phyloP scores from a whole-genome alignment of 257 asterid genomes.

The Salvia hispanica region DNA sequence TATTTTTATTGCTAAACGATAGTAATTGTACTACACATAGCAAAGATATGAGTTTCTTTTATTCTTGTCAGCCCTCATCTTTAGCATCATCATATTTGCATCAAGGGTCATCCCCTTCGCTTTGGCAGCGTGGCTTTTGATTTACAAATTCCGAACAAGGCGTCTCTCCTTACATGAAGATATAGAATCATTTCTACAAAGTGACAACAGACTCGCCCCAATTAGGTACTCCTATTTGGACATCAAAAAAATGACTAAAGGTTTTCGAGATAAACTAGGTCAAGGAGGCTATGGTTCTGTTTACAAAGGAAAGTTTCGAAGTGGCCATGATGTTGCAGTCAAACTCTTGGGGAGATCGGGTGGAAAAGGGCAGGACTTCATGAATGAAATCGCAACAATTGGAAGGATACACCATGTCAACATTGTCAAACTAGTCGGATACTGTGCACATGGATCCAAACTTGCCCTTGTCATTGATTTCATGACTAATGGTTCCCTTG shows the following conservation, averaged over 20 bases:
- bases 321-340: slow-evolving; percentile 39
- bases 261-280: slow-evolving; percentile 35
- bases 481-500: neutral
- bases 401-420: neutral
- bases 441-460: neutral
- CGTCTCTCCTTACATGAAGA: slow-evolving; percentile 13
- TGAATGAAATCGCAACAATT: slow-evolving; percentile 38
- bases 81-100: neutral
- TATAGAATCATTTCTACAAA: slow-evolving; percentile 24
- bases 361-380: slow-evolving; percentile 33
- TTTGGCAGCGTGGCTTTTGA: neutral
- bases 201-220: slow-evolving; percentile 31
- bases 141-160: slow-evolving; percentile 25
- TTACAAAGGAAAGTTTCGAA: slow-evolving; percentile 37
- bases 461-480: neutral
- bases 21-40: no score
- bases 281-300: slow-evolving; percentile 37
- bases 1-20: no score
- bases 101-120: neutral
- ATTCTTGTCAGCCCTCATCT: neutral
- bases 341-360: slow-evolving; percentile 27
- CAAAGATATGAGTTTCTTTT: no score
- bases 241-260: slow-evolving; percentile 28
- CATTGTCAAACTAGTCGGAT: slow-evolving; percentile 6
- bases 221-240: slow-evolving; percentile 40